Percentiles rank a stretch among this genome's conserved stretches.
These are phyloP conservation scores for Solanum hybrid DNA, from an alignment of 305 asterid genomes.

Conservation along the genomic window DNA sequence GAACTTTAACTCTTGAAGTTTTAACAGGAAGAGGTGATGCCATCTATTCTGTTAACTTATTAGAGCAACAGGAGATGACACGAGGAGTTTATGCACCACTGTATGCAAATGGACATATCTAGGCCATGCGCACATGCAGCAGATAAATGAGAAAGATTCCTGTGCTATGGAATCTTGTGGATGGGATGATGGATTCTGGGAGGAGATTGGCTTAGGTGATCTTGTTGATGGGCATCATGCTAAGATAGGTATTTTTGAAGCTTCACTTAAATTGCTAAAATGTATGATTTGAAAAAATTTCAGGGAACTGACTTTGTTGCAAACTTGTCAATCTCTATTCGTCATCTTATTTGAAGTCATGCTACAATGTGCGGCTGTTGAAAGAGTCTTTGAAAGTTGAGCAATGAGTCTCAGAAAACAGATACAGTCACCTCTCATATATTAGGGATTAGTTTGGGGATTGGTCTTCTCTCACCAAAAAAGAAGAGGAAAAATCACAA, in stretches of 20 bases:
- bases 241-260: conserved; percentile 59
- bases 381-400: neutral
- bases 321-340: neutral
- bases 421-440: neutral
- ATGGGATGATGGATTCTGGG: conserved; percentile 98
- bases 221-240: conserved; percentile 94
- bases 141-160: conserved; percentile 57
- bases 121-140: conserved; percentile 98
- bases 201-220: conserved; percentile 93
- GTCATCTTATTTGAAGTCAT: neutral
- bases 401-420: neutral
- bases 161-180: conserved; percentile 92
- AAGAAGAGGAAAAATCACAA: neutral
- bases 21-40: neutral
- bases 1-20: neutral
- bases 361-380: neutral
- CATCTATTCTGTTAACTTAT: conserved; percentile 2
- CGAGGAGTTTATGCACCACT: conserved; percentile 93
- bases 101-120: conserved; percentile 99
- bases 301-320: neutral
- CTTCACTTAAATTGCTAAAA: conserved; percentile 4
- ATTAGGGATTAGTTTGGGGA: neutral
- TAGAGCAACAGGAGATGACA: conserved; percentile 99
- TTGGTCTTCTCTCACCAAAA: neutral
- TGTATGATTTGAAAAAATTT: conserved; percentile 2